A percentile compares a stretch with the other conserved stretches of the same genome.
Evolutionary conservation across 306 rosid genomes (phyloP).

Genomic region (Crotalaria pallida): DNA sequence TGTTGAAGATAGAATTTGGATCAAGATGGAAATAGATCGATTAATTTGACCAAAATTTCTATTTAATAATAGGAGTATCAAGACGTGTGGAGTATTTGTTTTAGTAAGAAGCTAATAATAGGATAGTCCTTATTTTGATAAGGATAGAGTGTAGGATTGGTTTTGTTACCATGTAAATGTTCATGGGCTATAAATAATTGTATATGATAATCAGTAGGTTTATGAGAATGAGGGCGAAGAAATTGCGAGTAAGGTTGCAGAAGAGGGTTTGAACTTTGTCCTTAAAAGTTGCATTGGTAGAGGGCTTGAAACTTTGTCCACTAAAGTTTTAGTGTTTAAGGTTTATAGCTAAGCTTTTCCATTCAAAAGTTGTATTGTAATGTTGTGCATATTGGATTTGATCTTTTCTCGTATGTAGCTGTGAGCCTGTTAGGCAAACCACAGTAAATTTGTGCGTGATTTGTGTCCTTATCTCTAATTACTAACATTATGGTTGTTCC

Average conservation of each 20-base stretch:
- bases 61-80: no score
- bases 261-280: not conserved
- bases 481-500: slow-evolving; percentile 5
- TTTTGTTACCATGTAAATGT: not conserved
- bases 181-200: not conserved
- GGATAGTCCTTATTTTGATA: not conserved
- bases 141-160: not conserved
- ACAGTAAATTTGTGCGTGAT: no score
- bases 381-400: not conserved
- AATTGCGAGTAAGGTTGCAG: not conserved
- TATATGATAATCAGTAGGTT: not conserved
- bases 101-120: no score
- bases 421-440: no score
- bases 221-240: not conserved
- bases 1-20: no score
- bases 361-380: not conserved
- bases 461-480: no score
- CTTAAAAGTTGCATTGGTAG: not conserved
- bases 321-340: not conserved
- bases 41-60: not conserved
- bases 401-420: not conserved
- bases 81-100: not conserved
- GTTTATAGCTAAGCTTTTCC: not conserved
- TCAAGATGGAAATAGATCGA: no score
- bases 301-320: not conserved